Evolutionary conservation across 2,329 filamentous ascomycete genomes (phyloP), one percentile per base, ranked within the genome.

Genomic region (Graphilbum ipis-grandicollis): DNA sequence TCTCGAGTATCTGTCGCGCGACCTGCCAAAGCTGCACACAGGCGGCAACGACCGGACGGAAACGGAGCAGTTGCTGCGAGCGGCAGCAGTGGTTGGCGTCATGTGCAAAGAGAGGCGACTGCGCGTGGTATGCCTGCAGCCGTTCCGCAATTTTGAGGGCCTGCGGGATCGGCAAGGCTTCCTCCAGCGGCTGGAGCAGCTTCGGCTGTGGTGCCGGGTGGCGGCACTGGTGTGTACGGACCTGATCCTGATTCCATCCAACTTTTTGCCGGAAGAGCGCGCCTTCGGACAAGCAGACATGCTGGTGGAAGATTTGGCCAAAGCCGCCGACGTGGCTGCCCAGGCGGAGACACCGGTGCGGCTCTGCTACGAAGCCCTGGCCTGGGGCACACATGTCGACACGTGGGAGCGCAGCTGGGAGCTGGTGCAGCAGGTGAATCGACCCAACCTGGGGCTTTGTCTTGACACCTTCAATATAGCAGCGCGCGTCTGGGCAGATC

Each of bases 131-230:
- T 65, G 63, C 37, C 57, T 77, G 4, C 71, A 75, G 47, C 74
- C 74, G 3, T 78, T 79, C 51, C 63, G 63, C 56, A 65, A 75
- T 53, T 75, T 72, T 50, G 73, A 78, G 46, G 74, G 74, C 8
- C 58, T 75, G 0, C 42, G 63, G 10, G 66, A 73, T 50, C 55
- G 66, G 9, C 42, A 49, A 17, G 55, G 60, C 36, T 67, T 70
- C 41, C 52, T 55, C 2, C 50, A 56, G 23, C 57, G 70, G 14
- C 55, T 76, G 23, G 55, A 62, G 28, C 60, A 75, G 44, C 59
- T 78, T 34, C 56, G 63, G 12, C 53, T 68, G 18, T 78, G 74
- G 74, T 67, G 78, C 44, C 47, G 60, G 19, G 52, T 79, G 13
- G 69, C 66, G 3, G 54, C 60, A 15, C 58, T 63, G 12, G 56